Conservation (phyloP, 345 rosid species). For the Jatropha curcas region DNA sequence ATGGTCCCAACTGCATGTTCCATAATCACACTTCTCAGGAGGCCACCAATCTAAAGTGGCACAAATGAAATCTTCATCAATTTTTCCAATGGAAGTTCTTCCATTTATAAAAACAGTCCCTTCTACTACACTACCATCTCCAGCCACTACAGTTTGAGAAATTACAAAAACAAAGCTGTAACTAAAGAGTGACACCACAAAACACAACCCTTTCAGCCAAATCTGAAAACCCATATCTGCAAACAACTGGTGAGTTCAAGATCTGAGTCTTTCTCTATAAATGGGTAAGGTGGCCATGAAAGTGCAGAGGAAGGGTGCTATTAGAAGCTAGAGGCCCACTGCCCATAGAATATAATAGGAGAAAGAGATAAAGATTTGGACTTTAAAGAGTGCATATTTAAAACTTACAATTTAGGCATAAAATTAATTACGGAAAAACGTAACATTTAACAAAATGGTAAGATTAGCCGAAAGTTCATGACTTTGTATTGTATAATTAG, state of each 20-base stretch:
- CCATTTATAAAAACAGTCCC: conserved; percentile 62
- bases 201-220: conserved; percentile 32
- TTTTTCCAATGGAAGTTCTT: conserved; percentile 54
- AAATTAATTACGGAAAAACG: too few relatives aligned
- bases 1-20: conserved; percentile 80
- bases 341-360: not conserved
- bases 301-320: conserved; percentile 11
- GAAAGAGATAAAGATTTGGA: not conserved
- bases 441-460: not conserved
- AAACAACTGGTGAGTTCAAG: conserved; percentile 11
- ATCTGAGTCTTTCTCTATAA: conserved; percentile 20
- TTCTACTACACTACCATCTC: conserved; percentile 15
- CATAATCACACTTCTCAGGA: conserved; percentile 95
- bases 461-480: too few relatives aligned
- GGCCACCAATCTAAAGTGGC: conserved; percentile 99
- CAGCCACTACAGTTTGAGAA: conserved; percentile 30
- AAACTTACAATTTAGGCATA: not conserved
- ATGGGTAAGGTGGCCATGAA: conserved; percentile 15
- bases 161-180: conserved; percentile 16
- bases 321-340: not conserved
- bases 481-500: not conserved
- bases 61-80: conserved; percentile 84
- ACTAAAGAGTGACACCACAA: conserved; percentile 33
- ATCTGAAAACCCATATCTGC: conserved; percentile 41
- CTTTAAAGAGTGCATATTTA: not conserved